Conservation (phyloP, 805 yeast species). For the Wickerhamomyces chaumierensis region DNA sequence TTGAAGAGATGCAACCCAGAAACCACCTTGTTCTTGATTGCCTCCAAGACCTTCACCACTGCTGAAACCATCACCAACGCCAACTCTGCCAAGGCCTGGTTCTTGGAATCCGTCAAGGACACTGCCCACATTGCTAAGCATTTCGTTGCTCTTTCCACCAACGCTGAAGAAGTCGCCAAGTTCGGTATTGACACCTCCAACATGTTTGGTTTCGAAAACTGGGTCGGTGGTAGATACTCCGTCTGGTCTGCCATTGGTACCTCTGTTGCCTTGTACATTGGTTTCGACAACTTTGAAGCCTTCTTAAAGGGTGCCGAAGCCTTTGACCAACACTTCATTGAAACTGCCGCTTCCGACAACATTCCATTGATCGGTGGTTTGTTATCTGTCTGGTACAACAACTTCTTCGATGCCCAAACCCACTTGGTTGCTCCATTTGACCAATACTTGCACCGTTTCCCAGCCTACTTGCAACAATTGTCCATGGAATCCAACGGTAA, state of each 20-base stretch:
- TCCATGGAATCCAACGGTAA: slow-evolving; percentile 99
- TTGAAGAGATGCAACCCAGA: slow-evolving; percentile 72
- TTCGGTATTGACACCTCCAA: slow-evolving; percentile 96
- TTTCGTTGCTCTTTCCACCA: slow-evolving; percentile 93
- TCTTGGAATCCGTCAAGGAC: slow-evolving; percentile 62
- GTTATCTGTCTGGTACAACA: slow-evolving; percentile 95
- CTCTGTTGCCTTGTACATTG: slow-evolving; percentile 89
- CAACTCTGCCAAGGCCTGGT: slow-evolving; percentile 91
- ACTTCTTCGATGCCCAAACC: slow-evolving; percentile 96
- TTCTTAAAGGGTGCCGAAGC: slow-evolving; percentile 98
- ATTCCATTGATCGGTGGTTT: slow-evolving; percentile 92
- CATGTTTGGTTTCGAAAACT: slow-evolving; percentile 96
- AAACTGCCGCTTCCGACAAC: slow-evolving; percentile 80
- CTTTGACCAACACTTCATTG: slow-evolving; percentile 79
- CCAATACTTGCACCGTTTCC: slow-evolving; percentile 98
- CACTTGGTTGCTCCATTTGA: slow-evolving; percentile 98
- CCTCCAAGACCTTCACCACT: slow-evolving; percentile 97
- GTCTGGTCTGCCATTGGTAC: slow-evolving; percentile 99
- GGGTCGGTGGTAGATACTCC: slow-evolving; percentile 99
- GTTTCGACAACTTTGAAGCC: slow-evolving; percentile 84
- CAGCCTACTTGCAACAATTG: slow-evolving; percentile 97
- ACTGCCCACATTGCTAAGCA: slow-evolving; percentile 81
- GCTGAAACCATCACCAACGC: slow-evolving; percentile 98
- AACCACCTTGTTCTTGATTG: slow-evolving; percentile 84
- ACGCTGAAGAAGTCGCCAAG: slow-evolving; percentile 80